Conservation (phyloP, 768 basidiomycete genomes). For the Leucogyrophana mollusca region DNA sequence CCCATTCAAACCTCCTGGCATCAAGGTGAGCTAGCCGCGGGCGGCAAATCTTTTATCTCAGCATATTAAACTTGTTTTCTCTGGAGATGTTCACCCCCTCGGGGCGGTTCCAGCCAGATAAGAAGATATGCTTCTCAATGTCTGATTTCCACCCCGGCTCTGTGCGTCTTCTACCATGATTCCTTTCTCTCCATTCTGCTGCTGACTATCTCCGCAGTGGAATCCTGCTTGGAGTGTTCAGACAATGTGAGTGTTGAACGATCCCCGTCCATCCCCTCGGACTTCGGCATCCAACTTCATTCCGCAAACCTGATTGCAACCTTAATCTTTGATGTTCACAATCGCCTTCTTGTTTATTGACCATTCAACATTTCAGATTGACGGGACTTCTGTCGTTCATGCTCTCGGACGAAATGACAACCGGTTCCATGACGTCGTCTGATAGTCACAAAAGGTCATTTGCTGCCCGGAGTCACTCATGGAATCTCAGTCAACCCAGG, state of each 20-base stretch:
- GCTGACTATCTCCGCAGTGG: conserved; percentile 53
- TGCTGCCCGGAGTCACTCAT: conserved; percentile 78
- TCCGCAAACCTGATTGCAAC: conserved; percentile 9
- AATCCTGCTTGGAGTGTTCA: conserved; percentile 95
- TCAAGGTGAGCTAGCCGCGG: conserved; percentile 79
- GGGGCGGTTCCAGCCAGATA: conserved; percentile 87
- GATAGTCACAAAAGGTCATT: conserved; percentile 76
- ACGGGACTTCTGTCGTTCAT: conserved; percentile 94
- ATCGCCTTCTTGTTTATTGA: conserved; percentile 3
- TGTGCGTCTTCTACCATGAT: conserved; percentile 43
- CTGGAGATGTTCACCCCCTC: conserved; percentile 86
- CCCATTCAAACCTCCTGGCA: conserved; percentile 94
- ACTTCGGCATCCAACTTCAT: conserved; percentile 8
- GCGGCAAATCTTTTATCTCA: too few relatives aligned
- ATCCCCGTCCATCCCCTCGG: conserved; percentile 6
- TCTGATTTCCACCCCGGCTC: conserved; percentile 92
- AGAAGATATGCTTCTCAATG: conserved; percentile 98
- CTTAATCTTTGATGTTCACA: conserved; percentile 4
- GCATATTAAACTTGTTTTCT: too few relatives aligned
- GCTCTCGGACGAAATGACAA: conserved; percentile 96
- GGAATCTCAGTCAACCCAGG: conserved; percentile 77
- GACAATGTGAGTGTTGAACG: conserved; percentile 68
- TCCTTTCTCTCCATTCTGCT: conserved; percentile 1
- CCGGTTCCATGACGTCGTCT: conserved; percentile 82
- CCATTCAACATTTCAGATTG: conserved; percentile 48